Conservation (phyloP, 2,329 filamentous ascomycete genomes). For the Ophiostoma novo-ulmi region DNA sequence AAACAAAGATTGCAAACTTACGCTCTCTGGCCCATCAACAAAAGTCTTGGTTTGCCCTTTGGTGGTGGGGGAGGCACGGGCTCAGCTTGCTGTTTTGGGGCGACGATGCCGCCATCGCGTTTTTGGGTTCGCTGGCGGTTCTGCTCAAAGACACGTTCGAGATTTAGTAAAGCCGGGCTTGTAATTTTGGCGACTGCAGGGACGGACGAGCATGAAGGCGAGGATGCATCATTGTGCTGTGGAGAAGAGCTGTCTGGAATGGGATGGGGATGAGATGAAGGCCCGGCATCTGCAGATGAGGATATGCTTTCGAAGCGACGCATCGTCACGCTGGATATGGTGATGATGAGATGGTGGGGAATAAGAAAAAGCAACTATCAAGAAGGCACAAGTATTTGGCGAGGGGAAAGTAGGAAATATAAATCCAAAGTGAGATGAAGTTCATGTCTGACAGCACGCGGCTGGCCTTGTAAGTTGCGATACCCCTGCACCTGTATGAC, state of each 20-base stretch:
- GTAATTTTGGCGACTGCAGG: slow-evolving; percentile 32
- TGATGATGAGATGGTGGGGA: background rate
- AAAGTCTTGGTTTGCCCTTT: slow-evolving; percentile 72
- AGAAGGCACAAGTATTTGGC: background rate
- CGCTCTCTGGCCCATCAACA: slow-evolving; percentile 95
- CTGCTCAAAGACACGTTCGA: slow-evolving; percentile 59
- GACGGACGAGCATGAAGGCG: background rate
- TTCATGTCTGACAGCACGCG: background rate
- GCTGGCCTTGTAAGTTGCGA: background rate
- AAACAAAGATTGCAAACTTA: slow-evolving; percentile 39
- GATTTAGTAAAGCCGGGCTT: slow-evolving; percentile 58
- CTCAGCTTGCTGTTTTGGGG: slow-evolving; percentile 38
- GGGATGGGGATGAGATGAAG: background rate
- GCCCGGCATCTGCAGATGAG: background rate
- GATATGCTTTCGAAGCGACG: background rate
- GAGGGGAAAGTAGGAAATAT: background rate
- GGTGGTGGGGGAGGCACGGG: slow-evolving; percentile 43
- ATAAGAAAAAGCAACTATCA: background rate
- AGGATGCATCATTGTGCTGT: background rate
- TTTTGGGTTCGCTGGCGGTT: slow-evolving; percentile 49
- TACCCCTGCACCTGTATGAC: background rate
- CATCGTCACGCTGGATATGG: slow-evolving; percentile 2
- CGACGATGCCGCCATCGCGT: slow-evolving; percentile 39
- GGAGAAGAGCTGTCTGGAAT: background rate
- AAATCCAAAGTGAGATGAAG: background rate